Percentiles rank a stretch among this genome's conserved stretches.
phyloP scores from a whole-genome alignment of 73 alveolate species.

The Paramecium sexaurelia region DNA sequence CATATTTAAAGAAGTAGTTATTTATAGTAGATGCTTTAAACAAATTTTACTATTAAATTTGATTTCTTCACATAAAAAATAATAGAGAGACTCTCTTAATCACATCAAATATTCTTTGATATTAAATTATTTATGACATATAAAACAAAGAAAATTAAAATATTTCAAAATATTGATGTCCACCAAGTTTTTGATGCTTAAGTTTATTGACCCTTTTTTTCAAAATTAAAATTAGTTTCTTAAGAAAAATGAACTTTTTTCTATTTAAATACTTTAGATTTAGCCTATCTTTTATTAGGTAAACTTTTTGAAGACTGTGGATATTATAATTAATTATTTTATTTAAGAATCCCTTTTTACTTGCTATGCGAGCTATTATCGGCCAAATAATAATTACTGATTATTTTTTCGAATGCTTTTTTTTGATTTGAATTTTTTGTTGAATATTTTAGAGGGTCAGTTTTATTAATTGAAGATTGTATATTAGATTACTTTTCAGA shows the following conservation, averaged over 20 bases:
- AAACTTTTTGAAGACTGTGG: background rate
- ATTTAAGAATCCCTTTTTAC: background rate
- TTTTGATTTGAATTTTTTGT: background rate
- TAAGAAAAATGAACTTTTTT: constrained; percentile 11
- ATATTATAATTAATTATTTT: background rate
- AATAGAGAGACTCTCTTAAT: too few species aligned
- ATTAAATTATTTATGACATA: background rate
- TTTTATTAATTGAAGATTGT: background rate
- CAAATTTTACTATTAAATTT: too few species aligned
- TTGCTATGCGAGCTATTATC: background rate
- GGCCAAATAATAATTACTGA: background rate
- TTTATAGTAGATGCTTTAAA: background rate
- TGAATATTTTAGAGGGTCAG: background rate
- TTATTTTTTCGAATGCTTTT: background rate
- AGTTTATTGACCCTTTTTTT: background rate
- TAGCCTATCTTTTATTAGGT: background rate
- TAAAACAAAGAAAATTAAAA: background rate
- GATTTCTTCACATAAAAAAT: too few species aligned
- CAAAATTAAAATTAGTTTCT: background rate
- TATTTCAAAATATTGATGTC: background rate
- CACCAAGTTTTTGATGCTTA: background rate
- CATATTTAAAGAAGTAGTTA: background rate
- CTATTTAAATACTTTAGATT: background rate
- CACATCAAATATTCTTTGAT: too few species aligned
- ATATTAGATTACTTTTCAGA: background rate